phyloP scores from a whole-genome alignment of 768 basidiomycete genomes.

The Daedalea quercina region DNA sequence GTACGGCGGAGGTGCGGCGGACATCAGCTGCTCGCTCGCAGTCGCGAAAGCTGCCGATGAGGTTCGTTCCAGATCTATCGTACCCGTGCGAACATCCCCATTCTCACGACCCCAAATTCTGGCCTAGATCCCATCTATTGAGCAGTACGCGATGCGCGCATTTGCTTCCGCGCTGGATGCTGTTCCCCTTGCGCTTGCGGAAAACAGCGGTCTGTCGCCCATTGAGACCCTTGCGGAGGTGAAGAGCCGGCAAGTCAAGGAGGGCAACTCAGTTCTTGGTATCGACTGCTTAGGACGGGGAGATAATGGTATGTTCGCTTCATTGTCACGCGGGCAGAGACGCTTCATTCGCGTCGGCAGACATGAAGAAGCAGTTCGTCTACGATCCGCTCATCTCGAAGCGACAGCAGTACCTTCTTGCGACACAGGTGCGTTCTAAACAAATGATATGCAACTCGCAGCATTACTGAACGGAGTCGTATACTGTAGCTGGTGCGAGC shows the following conservation, averaged over 20 bases:
- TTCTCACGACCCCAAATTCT: neutral
- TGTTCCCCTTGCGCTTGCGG: conserved; percentile 92
- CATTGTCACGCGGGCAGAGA: neutral
- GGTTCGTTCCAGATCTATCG: conserved; percentile 31
- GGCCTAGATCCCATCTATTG: conserved; percentile 83
- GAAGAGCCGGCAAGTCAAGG: conserved; percentile 85
- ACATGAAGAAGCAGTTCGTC: conserved; percentile 97
- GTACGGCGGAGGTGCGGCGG: conserved; percentile 96
- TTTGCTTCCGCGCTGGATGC: conserved; percentile 93
- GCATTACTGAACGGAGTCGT: conserved; percentile 4
- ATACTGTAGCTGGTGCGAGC: conserved; percentile 65
- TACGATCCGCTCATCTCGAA: conserved; percentile 98
- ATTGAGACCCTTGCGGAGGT: conserved; percentile 97
- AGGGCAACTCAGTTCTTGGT: conserved; percentile 79
- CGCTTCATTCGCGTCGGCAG: conserved; percentile 35
- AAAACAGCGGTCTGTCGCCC: conserved; percentile 94
- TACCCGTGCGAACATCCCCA: no score
- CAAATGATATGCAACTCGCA: neutral
- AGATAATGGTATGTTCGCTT: conserved; percentile 62
- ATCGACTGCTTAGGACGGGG: conserved; percentile 88
- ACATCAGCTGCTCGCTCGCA: conserved; percentile 91
- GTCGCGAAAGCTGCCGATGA: conserved; percentile 94
- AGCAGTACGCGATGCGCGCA: conserved; percentile 99
- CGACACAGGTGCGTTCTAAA: conserved; percentile 68
- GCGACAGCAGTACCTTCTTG: conserved; percentile 92